Evolutionary conservation across 768 basidiomycete genomes (phyloP), one percentile per base, ranked within the genome.

Genomic region (Calocera cornea): DNA sequence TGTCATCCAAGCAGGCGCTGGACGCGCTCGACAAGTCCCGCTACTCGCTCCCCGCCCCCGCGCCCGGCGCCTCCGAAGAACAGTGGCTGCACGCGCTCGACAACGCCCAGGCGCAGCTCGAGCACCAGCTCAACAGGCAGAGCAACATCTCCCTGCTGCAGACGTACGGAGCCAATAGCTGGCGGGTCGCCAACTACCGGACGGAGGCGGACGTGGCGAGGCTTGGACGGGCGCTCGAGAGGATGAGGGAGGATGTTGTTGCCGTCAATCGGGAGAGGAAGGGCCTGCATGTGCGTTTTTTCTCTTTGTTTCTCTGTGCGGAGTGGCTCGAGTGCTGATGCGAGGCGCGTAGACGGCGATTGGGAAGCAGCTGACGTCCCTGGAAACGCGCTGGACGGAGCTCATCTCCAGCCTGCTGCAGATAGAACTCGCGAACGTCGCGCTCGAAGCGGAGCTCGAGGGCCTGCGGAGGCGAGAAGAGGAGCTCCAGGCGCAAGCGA

Each of bases 361-460:
- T 22, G 94, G 94, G 65, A 81, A 84, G 64, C 90, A 94, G 72
- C 79, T 98, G 68, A 89, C 85, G 33, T 79, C 84, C 10, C 78
- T 97, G 68, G 94, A 97, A 77, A 88, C 84, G 40, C 83, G 87
- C 69, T 98, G 95, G 95, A 95, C 92, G 24, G 91, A 94, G 77
- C 80, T 97, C 60, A 87, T 98, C 67, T 93, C 92, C 66, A 88
- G 78, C 65, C 89, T 95, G 50, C 78, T 97, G 68, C 95, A 97
- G 77, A 89, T 97, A 70, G 95, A 97, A 81, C 87, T 98, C 86
- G 95, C 94, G 19, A 95, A 93, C 75, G 83, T 87, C 44, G 92
- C 92, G 31, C 76, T 97, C 75, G 92, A 94, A 71, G 86, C 80
- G 3, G 92, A 97, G 73, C 81, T 97, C 12, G 70, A 74, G 66